A percentile compares a stretch with the other conserved stretches of the same genome.
phyloP scores from a whole-genome alignment of 2,329 filamentous ascomycete genomes.

The Claviceps cyperi region DNA sequence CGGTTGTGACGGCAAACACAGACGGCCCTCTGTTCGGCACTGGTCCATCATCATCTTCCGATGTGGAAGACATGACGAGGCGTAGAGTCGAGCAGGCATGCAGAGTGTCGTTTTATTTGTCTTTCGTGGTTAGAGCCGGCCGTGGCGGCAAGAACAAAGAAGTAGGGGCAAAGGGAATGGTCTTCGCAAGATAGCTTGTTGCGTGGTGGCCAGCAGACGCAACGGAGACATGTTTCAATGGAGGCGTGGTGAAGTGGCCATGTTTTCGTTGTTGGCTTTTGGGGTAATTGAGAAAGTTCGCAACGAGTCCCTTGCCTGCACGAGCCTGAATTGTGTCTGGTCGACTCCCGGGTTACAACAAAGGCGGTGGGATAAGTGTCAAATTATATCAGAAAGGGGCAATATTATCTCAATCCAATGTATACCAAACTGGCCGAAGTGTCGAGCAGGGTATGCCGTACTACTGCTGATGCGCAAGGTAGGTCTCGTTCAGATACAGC shows the following conservation, averaged over 20 bases:
- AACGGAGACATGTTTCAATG: constrained; percentile 2
- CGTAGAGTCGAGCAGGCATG: constrained; percentile 1
- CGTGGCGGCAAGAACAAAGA: background rate
- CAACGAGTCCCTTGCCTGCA: background rate
- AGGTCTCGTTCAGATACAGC: background rate
- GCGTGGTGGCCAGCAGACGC: background rate
- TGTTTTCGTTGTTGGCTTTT: background rate
- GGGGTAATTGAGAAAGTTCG: background rate
- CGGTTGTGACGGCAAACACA: constrained; percentile 56
- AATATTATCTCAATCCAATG: background rate
- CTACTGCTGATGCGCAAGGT: background rate
- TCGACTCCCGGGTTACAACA: too few relatives aligned
- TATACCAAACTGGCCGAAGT: background rate
- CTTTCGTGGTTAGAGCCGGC: background rate
- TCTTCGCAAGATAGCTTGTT: background rate
- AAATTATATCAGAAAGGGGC: background rate
- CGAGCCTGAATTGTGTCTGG: background rate
- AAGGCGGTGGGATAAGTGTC: background rate
- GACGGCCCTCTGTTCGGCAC: constrained; percentile 39
- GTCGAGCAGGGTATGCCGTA: background rate
- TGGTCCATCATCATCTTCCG: constrained; percentile 1
- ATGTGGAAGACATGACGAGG: constrained; percentile 6
- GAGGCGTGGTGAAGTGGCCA: background rate
- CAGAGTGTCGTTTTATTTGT: background rate
- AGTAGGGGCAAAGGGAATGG: background rate